phyloP scores from a whole-genome alignment of 169 alveolate species.

The Perkinsus marinus region DNA sequence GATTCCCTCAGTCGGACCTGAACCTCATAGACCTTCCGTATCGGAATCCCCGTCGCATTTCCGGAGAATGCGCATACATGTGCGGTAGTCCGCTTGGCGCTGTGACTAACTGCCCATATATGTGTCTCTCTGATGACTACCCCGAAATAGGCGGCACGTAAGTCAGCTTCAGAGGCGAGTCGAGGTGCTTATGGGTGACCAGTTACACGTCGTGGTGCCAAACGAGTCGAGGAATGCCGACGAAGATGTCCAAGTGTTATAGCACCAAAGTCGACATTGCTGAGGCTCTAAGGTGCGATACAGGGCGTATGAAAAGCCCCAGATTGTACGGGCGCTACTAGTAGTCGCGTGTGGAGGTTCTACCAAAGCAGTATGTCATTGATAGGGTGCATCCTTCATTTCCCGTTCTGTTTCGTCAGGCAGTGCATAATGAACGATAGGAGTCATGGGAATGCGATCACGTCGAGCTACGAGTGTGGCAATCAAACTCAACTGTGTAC shows the following conservation, averaged over 20 bases:
- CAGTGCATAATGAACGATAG: constrained; percentile 2
- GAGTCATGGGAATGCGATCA: background rate
- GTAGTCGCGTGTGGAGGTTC: no score
- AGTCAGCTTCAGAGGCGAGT: background rate
- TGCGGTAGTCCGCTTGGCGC: background rate
- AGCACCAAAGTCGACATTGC: constrained; percentile 2
- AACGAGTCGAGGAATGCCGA: background rate
- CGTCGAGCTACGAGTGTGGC: background rate
- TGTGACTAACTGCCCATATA: background rate
- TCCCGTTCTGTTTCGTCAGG: background rate
- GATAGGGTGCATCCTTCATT: no score
- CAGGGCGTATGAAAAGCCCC: background rate
- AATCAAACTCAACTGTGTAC: background rate
- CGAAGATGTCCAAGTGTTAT: background rate
- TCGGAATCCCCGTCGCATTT: background rate
- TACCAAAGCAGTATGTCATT: no score
- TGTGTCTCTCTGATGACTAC: background rate
- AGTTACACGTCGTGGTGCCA: background rate
- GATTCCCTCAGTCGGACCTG: background rate
- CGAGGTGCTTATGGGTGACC: background rate
- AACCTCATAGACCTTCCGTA: background rate
- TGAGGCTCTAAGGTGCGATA: background rate
- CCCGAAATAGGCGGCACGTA: background rate
- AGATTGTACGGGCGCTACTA: no score
- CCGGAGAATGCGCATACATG: background rate